These are phyloP conservation scores for Candida namnaoensis DNA, from an alignment of 805 yeast genomes.

Conservation along the genomic window DNA sequence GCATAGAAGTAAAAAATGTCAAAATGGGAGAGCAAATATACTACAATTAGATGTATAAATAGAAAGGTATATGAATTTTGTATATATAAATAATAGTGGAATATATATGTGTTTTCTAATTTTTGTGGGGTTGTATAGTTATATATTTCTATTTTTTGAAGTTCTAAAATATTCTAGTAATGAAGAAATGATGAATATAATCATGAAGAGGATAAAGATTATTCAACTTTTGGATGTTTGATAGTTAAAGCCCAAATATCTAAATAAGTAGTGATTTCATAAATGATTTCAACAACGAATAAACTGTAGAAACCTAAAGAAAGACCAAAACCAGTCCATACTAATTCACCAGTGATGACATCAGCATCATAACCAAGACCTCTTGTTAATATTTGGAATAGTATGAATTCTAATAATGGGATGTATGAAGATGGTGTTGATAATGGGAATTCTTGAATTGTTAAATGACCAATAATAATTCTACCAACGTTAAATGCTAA, in stretches of 20 bases:
- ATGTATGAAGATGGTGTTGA: slow-evolving; percentile 62
- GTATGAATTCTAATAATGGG: slow-evolving; percentile 42
- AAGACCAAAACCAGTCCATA: slow-evolving; percentile 61
- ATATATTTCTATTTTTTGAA: no score
- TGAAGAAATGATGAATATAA: no score
- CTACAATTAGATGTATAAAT: no score
- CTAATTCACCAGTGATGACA: slow-evolving; percentile 38
- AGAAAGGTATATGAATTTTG: no score
- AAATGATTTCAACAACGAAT: slow-evolving; percentile 70
- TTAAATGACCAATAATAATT: slow-evolving; percentile 80
- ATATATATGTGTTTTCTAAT: no score
- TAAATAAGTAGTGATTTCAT: slow-evolving; percentile 68
- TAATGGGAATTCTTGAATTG: slow-evolving; percentile 70
- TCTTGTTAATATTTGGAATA: slow-evolving; percentile 13
- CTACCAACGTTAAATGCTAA: slow-evolving; percentile 87
- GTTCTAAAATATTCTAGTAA: no score
- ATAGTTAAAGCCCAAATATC: slow-evolving; percentile 83
- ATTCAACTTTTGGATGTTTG: slow-evolving; percentile 58
- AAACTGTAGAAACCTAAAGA: slow-evolving; percentile 60
- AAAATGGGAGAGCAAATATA: no score
- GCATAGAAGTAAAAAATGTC: no score
- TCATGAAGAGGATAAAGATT: not conserved
- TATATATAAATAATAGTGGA: no score
- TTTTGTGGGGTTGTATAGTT: no score
- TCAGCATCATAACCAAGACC: slow-evolving; percentile 24